Percentiles rank a stretch among this genome's conserved stretches.
Evolutionary conservation across 768 basidiomycete species (phyloP).

Genomic region (Tricholoma flavovirens): DNA sequence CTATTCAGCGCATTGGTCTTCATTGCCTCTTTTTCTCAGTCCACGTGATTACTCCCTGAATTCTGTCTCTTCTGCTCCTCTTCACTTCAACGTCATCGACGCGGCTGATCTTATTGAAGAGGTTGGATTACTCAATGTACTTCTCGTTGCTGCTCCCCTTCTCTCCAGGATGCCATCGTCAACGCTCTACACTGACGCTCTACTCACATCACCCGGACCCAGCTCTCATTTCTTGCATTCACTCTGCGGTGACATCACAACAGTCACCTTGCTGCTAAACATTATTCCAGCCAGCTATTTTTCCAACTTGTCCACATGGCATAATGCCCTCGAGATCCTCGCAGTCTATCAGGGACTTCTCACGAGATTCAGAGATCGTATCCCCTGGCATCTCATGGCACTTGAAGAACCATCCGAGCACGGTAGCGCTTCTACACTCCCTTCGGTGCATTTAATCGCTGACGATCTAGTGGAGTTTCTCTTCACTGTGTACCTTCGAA

Average conservation of each 20-base stretch:
- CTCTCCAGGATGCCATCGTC: not conserved
- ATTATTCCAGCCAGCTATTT: not conserved
- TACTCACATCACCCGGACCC: not conserved
- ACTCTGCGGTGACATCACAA: not conserved
- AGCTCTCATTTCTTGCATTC: not conserved
- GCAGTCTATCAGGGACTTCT: not conserved
- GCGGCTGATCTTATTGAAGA: not conserved
- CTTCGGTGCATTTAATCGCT: not conserved
- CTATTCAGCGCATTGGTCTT: not conserved
- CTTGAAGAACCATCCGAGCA: not conserved
- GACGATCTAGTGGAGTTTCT: not conserved
- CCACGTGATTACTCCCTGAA: not conserved
- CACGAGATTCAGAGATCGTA: not conserved
- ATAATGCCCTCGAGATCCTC: not conserved
- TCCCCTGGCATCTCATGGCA: not conserved
- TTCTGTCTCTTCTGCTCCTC: not conserved
- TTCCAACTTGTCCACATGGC: not conserved
- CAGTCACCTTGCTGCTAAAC: not conserved
- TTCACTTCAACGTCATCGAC: not conserved
- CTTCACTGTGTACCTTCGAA: not conserved
- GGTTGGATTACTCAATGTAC: not conserved
- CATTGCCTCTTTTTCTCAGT: not conserved
- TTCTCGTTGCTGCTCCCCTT: not conserved
- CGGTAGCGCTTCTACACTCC: not conserved
- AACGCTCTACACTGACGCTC: not conserved